These are phyloP conservation scores for Lithohypha guttulata DNA, from an alignment of 2,329 filamentous ascomycete genomes.

Conservation along the genomic window DNA sequence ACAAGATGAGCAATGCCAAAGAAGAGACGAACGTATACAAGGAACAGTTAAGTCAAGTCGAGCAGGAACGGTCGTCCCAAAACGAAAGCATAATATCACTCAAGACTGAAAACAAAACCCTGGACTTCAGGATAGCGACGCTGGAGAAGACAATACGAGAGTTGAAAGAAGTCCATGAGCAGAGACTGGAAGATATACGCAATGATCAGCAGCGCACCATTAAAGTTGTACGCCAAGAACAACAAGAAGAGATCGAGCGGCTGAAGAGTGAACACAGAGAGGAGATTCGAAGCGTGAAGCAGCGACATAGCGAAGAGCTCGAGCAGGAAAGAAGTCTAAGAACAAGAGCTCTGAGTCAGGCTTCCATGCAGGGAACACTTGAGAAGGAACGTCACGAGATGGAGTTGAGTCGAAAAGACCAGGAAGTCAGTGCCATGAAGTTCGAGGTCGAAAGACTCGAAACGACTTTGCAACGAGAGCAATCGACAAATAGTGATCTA, in stretches of 20 bases:
- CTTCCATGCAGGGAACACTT: constrained; percentile 43
- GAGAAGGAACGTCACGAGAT: constrained; percentile 35
- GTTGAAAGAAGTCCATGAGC: constrained; percentile 41
- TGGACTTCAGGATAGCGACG: constrained; percentile 42
- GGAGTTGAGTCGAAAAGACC: constrained; percentile 43
- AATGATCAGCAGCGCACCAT: constrained; percentile 41
- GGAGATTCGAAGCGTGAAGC: constrained; percentile 54
- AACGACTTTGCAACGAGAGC: constrained; percentile 50
- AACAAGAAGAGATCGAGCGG: constrained; percentile 45
- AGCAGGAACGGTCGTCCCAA: constrained; percentile 41
- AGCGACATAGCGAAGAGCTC: constrained; percentile 53
- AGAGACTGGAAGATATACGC: constrained; percentile 41
- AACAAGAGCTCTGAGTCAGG: constrained; percentile 54
- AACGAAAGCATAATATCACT: constrained; percentile 44
- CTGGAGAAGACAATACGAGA: constrained; percentile 43
- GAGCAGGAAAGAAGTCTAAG: constrained; percentile 52
- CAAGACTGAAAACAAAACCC: constrained; percentile 57
- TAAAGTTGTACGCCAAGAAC: constrained; percentile 33
- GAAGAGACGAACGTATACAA: constrained; percentile 67
- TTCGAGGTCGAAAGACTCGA: constrained; percentile 32
- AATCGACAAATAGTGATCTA: constrained; percentile 46
- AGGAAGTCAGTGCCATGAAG: constrained; percentile 39
- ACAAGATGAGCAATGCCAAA: constrained; percentile 58
- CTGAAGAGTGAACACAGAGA: constrained; percentile 54
- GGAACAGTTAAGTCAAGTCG: constrained; percentile 51